These are phyloP conservation scores for Kodamaea lidongshanica DNA, from an alignment of 805 yeast species.

Conservation along the genomic window DNA sequence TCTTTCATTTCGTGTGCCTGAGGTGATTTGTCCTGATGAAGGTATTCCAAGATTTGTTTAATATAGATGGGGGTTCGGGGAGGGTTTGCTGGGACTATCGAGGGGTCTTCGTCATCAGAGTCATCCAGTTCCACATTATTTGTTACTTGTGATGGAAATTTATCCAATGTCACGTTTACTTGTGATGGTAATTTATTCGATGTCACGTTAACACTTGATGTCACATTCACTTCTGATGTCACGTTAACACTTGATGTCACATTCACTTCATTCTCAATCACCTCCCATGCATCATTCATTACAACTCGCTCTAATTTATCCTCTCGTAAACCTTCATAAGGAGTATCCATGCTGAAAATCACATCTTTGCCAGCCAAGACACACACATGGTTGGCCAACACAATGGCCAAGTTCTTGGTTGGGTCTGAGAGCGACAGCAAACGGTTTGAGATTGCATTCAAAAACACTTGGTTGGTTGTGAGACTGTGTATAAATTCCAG, in stretches of 20 bases:
- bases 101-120: constrained; percentile 49
- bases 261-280: no score
- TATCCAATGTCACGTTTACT: no score
- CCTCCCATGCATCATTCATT: no score
- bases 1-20: constrained; percentile 45
- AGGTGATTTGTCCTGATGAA: constrained; percentile 41
- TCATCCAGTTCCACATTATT: no score
- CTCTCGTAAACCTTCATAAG: no score
- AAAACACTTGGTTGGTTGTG: constrained; percentile 33
- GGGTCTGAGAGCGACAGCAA: constrained; percentile 43
- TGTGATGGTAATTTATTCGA: no score
- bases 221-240: no score
- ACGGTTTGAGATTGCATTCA: constrained; percentile 47
- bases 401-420: constrained; percentile 50
- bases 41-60: constrained; percentile 60
- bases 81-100: constrained; percentile 28
- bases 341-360: no score
- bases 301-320: no score
- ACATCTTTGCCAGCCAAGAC: constrained; percentile 20
- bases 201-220: no score
- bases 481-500: constrained; percentile 19
- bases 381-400: constrained; percentile 49
- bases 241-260: no score
- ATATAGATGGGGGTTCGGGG: constrained; percentile 58
- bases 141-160: no score